Conservation (phyloP, 116 monocot species). For the Zostera marina region DNA sequence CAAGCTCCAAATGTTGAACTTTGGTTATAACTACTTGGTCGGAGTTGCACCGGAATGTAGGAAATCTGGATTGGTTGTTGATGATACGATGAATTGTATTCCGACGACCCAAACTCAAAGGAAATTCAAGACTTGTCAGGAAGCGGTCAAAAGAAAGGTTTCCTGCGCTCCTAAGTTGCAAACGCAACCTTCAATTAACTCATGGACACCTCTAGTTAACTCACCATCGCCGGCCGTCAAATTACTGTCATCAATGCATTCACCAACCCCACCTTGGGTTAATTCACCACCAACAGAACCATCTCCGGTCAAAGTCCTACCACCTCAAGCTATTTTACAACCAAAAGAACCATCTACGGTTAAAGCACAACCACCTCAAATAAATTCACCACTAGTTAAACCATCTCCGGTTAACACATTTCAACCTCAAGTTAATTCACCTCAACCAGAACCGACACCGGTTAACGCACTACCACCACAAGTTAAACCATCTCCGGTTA, state of each 20-base stretch:
- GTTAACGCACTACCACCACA: no score
- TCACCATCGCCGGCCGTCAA: slow-evolving; percentile 1
- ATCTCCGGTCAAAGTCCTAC: no score
- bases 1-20: slow-evolving; percentile 40
- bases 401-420: no score
- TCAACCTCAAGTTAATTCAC: no score
- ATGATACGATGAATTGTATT: slow-evolving; percentile 48
- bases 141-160: slow-evolving; percentile 31
- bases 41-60: slow-evolving; percentile 25
- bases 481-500: no score
- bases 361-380: not conserved
- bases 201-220: not conserved
- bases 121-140: slow-evolving; percentile 17
- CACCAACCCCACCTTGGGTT: not conserved
- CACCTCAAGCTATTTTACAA: not conserved
- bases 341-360: slow-evolving; percentile 6
- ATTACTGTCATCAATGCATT: slow-evolving; percentile 1
- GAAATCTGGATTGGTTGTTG: slow-evolving; percentile 12
- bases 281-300: not conserved
- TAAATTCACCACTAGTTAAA: not conserved
- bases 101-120: slow-evolving; percentile 25
- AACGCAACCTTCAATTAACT: not conserved
- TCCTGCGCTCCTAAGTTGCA: slow-evolving; percentile 28
- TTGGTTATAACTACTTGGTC: slow-evolving; percentile 58
- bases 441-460: no score